A percentile compares a stretch with the other conserved stretches of the same genome.
Conservation (phyloP, 768 basidiomycete genomes). For the Podaxis sp. region DNA sequence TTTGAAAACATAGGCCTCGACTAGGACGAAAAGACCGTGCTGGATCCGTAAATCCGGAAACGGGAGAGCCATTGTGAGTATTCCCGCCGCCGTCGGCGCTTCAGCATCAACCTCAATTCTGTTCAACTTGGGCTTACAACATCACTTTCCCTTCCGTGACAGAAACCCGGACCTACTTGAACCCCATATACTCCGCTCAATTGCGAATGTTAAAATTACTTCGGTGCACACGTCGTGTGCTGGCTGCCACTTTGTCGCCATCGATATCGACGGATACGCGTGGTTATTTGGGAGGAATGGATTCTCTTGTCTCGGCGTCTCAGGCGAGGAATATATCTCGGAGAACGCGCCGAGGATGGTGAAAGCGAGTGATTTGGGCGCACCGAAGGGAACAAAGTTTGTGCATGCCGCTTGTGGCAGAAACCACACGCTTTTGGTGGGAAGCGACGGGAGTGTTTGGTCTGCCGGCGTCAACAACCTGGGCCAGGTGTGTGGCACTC, state of each 20-base stretch:
- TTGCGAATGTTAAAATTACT: conserved; percentile 70
- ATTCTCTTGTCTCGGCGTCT: conserved; percentile 59
- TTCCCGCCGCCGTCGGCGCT: conserved; percentile 9
- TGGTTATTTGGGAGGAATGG: conserved; percentile 90
- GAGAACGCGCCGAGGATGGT: conserved; percentile 71
- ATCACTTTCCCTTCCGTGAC: conserved; percentile 2
- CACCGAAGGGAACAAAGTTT: conserved; percentile 51
- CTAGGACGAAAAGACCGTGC: conserved; percentile 73
- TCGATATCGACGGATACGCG: conserved; percentile 74
- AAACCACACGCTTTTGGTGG: conserved; percentile 79
- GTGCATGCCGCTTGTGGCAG: conserved; percentile 82
- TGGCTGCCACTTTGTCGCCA: conserved; percentile 70
- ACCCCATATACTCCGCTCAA: conserved; percentile 85
- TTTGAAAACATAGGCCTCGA: conserved; percentile 49
- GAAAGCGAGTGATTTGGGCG: conserved; percentile 58
- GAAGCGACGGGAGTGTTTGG: conserved; percentile 80
- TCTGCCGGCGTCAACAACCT: conserved; percentile 74
- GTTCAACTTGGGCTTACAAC: conserved; percentile 4
- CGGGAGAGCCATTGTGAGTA: conserved; percentile 32
- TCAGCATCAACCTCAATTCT: conserved; percentile 6
- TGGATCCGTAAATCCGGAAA: conserved; percentile 39
- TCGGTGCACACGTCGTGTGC: conserved; percentile 75
- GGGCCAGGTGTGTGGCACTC: conserved; percentile 60
- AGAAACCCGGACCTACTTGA: conserved; percentile 79
- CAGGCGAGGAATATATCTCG: conserved; percentile 55